Conservation (phyloP, 106 monocot genomes). For the Agapanthus africanus region DNA sequence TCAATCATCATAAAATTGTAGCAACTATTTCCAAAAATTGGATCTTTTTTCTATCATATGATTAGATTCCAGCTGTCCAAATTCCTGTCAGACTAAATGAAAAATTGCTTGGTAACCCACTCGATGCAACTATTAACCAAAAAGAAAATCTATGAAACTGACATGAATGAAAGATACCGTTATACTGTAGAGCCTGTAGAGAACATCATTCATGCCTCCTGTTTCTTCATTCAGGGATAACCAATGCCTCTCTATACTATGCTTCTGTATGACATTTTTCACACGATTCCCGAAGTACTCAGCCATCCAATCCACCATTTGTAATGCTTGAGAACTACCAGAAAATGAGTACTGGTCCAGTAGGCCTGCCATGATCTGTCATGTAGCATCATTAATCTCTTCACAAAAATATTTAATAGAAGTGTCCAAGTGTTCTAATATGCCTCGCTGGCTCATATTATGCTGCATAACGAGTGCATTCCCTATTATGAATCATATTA, state of each 20-base stretch:
- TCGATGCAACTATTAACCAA: too few relatives aligned
- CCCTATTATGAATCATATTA: too few relatives aligned
- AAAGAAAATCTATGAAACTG: not conserved
- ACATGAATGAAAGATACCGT: constrained; percentile 39
- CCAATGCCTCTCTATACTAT: constrained; percentile 96
- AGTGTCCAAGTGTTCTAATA: too few relatives aligned
- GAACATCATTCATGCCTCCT: constrained; percentile 99
- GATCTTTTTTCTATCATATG: too few relatives aligned
- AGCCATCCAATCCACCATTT: constrained; percentile 88
- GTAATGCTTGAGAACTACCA: constrained; percentile 49
- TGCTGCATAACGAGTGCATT: too few relatives aligned
- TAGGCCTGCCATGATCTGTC: constrained; percentile 89
- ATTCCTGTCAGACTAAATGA: too few relatives aligned
- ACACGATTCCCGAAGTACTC: constrained; percentile 89
- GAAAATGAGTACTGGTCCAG: constrained; percentile 73
- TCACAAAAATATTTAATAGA: too few relatives aligned
- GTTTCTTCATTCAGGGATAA: constrained; percentile 88
- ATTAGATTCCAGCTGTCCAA: too few relatives aligned
- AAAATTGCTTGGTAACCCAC: too few relatives aligned
- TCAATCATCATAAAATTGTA: too few relatives aligned
- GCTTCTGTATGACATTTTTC: constrained; percentile 75
- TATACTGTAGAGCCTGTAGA: constrained; percentile 74
- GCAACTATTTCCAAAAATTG: not conserved
- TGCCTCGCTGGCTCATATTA: too few relatives aligned
- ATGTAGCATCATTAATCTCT: not conserved